These are phyloP conservation scores for Microsporum audouinii DNA, from an alignment of 2,329 filamentous ascomycete species.

Conservation along the genomic window DNA sequence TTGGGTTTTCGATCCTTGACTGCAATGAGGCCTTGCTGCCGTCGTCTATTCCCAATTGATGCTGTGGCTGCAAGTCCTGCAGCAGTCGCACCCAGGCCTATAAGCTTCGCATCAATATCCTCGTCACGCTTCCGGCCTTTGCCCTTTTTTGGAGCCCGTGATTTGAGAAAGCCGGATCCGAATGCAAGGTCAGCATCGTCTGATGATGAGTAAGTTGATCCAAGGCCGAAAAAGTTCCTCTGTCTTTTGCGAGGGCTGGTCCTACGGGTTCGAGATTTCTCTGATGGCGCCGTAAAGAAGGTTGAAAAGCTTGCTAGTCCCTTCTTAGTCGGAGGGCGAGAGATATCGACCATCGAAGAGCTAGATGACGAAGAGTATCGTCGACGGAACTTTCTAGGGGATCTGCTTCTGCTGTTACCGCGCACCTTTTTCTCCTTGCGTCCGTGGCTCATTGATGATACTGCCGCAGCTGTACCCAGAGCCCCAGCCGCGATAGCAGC, in stretches of 20 bases:
- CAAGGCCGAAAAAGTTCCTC: slow-evolving; percentile 38
- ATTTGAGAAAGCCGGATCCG: slow-evolving; percentile 39
- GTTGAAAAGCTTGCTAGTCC: slow-evolving; percentile 46
- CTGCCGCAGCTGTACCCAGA: slow-evolving; percentile 21
- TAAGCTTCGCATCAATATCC: slow-evolving; percentile 37
- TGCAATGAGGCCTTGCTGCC: slow-evolving; percentile 26
- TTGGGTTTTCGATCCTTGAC: slow-evolving; percentile 18
- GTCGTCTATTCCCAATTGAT: slow-evolving; percentile 24
- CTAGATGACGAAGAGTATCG: slow-evolving; percentile 38
- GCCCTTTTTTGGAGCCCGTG: slow-evolving; percentile 24
- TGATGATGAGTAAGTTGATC: slow-evolving; percentile 51
- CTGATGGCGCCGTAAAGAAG: slow-evolving; percentile 53
- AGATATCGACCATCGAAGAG: slow-evolving; percentile 56
- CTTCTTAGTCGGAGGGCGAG: slow-evolving; percentile 41
- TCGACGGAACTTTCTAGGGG: slow-evolving; percentile 20
- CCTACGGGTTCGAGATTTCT: slow-evolving; percentile 32
- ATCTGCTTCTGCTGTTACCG: slow-evolving; percentile 25
- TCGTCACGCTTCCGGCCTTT: slow-evolving; percentile 20
- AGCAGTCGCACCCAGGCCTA: slow-evolving; percentile 39
- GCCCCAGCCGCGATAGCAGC: slow-evolving; percentile 32
- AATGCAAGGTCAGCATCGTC: slow-evolving; percentile 59
- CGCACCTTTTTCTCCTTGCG: background rate
- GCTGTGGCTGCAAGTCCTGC: slow-evolving; percentile 35
- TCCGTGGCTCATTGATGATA: slow-evolving; percentile 15
- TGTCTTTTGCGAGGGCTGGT: slow-evolving; percentile 36